Conservation (phyloP, 306 rosid species). For the Purshia tridentata region DNA sequence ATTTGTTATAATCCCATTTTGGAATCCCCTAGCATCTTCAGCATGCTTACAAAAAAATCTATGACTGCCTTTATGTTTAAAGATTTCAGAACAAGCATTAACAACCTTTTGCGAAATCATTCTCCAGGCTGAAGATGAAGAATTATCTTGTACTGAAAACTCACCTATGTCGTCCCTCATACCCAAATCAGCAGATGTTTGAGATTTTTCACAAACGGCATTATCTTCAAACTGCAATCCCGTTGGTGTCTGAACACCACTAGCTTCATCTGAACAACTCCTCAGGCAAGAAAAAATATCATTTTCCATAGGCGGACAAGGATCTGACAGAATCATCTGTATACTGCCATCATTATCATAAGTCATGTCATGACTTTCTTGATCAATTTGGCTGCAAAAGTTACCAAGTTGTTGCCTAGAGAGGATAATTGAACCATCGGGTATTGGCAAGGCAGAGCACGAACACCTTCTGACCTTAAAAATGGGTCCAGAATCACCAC, state of each 20-base stretch:
- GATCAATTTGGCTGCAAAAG: slow-evolving; percentile 39
- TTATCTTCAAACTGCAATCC: slow-evolving; percentile 31
- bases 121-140: slow-evolving; percentile 75
- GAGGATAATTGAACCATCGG: slow-evolving; percentile 63
- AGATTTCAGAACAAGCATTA: slow-evolving; percentile 56
- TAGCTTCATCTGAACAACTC: slow-evolving; percentile 36
- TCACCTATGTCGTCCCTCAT: slow-evolving; percentile 76
- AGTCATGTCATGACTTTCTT: slow-evolving; percentile 39
- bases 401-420: slow-evolving; percentile 39
- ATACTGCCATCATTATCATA: slow-evolving; percentile 50
- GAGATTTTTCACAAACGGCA: slow-evolving; percentile 36
- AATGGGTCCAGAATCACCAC: slow-evolving; percentile 89
- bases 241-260: slow-evolving; percentile 35
- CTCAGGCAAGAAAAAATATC: slow-evolving; percentile 69
- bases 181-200: slow-evolving; percentile 25
- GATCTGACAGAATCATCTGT: slow-evolving; percentile 67
- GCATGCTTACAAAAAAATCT: slow-evolving; percentile 70
- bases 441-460: slow-evolving; percentile 61
- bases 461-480: slow-evolving; percentile 74
- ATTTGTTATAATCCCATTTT: slow-evolving; percentile 28
- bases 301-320: slow-evolving; percentile 58
- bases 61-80: slow-evolving; percentile 56
- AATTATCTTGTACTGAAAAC: slow-evolving; percentile 67
- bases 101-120: slow-evolving; percentile 57
- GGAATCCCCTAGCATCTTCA: slow-evolving; percentile 37